phyloP scores from a whole-genome alignment of 2,329 filamentous ascomycete species.

The Ophiostoma novo-ulmi region DNA sequence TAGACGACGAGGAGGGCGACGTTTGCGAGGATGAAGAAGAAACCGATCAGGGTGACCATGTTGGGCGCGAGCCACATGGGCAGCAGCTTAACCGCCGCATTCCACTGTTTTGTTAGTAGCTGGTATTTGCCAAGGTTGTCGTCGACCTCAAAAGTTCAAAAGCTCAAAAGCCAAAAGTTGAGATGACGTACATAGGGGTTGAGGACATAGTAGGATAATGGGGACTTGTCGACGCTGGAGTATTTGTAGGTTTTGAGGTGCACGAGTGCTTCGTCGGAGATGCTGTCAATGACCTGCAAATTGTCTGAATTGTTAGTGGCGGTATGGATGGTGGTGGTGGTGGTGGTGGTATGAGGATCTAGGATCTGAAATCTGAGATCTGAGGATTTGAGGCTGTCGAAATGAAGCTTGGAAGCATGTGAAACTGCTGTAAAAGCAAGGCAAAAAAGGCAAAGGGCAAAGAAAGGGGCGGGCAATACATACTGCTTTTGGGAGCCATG shows the following conservation, averaged over 20 bases:
- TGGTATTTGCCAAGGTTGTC: no score
- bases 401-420: constrained; percentile 16
- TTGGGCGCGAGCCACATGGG: constrained; percentile 97
- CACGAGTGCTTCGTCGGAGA: constrained; percentile 84
- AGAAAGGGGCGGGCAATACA: not conserved
- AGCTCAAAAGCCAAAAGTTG: not conserved
- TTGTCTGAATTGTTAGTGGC: constrained; percentile 36
- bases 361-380: not conserved
- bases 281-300: constrained; percentile 59
- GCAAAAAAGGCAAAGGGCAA: not conserved
- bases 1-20: constrained; percentile 67
- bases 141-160: no score
- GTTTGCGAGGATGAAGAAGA: constrained; percentile 88
- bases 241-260: constrained; percentile 97
- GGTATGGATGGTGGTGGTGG: not conserved
- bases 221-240: constrained; percentile 92
- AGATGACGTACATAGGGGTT: constrained; percentile 76
- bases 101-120: constrained; percentile 65
- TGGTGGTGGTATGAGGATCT: not conserved
- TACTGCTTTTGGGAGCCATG: constrained; percentile 40
- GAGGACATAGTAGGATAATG: constrained; percentile 87
- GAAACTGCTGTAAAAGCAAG: constrained; percentile 1
- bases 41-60: constrained; percentile 92
- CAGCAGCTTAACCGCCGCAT: constrained; percentile 84
- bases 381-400: not conserved